Conservation (phyloP, 805 yeast genomes). For the Suhomyces faveliae region DNA sequence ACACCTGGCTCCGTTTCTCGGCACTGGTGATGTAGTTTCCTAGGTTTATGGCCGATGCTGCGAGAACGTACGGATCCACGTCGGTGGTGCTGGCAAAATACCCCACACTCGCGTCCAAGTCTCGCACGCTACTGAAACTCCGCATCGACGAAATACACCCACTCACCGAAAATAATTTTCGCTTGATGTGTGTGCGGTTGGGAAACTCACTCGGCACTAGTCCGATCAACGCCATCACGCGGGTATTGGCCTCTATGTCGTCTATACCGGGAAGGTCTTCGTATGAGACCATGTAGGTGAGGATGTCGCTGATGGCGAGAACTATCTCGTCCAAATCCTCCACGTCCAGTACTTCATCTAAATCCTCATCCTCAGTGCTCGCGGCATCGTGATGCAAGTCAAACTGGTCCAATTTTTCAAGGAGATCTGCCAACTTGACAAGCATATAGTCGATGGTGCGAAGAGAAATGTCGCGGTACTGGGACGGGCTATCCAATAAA, state of each 20-base stretch:
- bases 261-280: slow-evolving; percentile 6
- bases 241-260: slow-evolving; percentile 3
- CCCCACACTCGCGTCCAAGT: slow-evolving; percentile 18
- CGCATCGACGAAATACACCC: slow-evolving; percentile 36
- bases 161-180: slow-evolving; percentile 33
- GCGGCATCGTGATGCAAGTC: not conserved
- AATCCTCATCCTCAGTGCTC: not conserved
- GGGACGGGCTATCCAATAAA: not conserved
- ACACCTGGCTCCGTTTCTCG: slow-evolving; percentile 15
- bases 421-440: not conserved
- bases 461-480: not conserved
- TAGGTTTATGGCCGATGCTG: slow-evolving; percentile 31
- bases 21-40: slow-evolving; percentile 34
- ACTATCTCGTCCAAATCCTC: slow-evolving; percentile 5
- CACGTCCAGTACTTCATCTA: slow-evolving; percentile 6
- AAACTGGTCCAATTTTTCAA: not conserved
- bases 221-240: slow-evolving; percentile 4
- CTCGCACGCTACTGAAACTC: slow-evolving; percentile 21
- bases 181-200: slow-evolving; percentile 15
- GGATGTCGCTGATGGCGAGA: slow-evolving; percentile 1
- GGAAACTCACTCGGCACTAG: not conserved
- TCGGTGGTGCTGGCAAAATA: slow-evolving; percentile 8
- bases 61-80: slow-evolving; percentile 22
- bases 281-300: not conserved
- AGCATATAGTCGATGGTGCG: not conserved